Evolutionary conservation across 2,329 filamentous ascomycete genomes (phyloP).

Genomic region (Coleophoma crateriformis): DNA sequence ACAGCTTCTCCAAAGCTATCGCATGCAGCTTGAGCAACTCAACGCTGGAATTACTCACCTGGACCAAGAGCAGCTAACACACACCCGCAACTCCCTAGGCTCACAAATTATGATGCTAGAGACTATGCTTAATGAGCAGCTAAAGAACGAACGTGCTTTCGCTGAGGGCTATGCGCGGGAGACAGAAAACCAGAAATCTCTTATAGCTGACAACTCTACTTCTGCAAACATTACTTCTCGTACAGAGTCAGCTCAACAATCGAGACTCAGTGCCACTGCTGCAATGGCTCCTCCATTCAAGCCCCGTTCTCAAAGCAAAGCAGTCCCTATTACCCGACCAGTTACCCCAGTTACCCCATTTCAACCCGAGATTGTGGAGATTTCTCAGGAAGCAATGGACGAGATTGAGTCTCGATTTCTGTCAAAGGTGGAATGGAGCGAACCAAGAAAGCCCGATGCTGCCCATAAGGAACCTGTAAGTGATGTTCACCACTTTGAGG

Average conservation of each 20-base stretch:
- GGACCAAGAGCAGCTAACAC: constrained; percentile 46
- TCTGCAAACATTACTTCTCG: background rate
- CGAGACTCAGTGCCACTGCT: constrained; percentile 23
- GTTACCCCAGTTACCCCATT: background rate
- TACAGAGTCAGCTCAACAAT: constrained; percentile 11
- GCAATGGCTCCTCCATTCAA: constrained; percentile 28
- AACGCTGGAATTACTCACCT: constrained; percentile 57
- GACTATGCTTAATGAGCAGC: background rate
- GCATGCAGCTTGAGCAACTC: constrained; percentile 46
- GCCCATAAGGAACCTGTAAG: too few relatives aligned
- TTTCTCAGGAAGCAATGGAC: constrained; percentile 6
- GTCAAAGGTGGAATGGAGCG: constrained; percentile 14
- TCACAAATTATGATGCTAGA: constrained; percentile 18
- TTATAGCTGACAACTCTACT: background rate
- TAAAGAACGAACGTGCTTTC: background rate
- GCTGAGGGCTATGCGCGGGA: constrained; percentile 2
- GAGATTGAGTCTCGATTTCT: constrained; percentile 17
- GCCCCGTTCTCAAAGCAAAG: constrained; percentile 17
- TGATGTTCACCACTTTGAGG: too few relatives aligned
- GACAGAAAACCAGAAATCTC: background rate
- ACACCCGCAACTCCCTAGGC: constrained; percentile 35
- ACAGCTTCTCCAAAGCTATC: constrained; percentile 31
- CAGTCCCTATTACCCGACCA: background rate
- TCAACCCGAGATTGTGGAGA: background rate
- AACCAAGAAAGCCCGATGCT: background rate